Conservation (phyloP, 2,329 filamentous ascomycete species). For the Calonectria montana region DNA sequence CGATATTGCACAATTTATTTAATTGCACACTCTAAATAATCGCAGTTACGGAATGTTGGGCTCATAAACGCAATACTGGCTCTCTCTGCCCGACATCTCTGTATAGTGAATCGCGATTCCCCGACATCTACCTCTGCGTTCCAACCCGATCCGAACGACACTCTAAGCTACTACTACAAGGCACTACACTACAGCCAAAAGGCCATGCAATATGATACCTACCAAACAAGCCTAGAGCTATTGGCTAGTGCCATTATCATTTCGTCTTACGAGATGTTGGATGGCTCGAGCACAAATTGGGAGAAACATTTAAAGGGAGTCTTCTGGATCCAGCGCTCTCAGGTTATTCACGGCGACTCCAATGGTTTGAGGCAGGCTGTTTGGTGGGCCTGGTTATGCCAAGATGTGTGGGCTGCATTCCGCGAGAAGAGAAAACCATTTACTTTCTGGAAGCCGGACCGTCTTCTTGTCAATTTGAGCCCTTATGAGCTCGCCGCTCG, state of each 20-base stretch:
- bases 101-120: neutral
- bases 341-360: constrained; percentile 69
- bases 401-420: constrained; percentile 74
- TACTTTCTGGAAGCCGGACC: constrained; percentile 67
- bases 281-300: constrained; percentile 64
- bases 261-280: constrained; percentile 74
- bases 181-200: constrained; percentile 70
- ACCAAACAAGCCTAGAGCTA: constrained; percentile 67
- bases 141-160: constrained; percentile 29
- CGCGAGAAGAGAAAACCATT: constrained; percentile 65
- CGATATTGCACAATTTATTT: constrained; percentile 19
- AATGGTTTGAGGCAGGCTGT: constrained; percentile 66
- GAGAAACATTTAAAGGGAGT: constrained; percentile 72
- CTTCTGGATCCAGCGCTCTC: constrained; percentile 73
- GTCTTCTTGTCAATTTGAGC: constrained; percentile 57
- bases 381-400: constrained; percentile 75
- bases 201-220: constrained; percentile 67
- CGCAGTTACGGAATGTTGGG: constrained; percentile 56
- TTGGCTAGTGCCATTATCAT: constrained; percentile 69
- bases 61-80: constrained; percentile 68
- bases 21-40: neutral
- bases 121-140: neutral
- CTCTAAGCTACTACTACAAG: constrained; percentile 67
- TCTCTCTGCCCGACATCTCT: constrained; percentile 50
- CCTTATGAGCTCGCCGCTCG: constrained; percentile 64